These are phyloP conservation scores for Lagenidium giganteum DNA, from an alignment of 352 stramenopile species.

Conservation along the genomic window DNA sequence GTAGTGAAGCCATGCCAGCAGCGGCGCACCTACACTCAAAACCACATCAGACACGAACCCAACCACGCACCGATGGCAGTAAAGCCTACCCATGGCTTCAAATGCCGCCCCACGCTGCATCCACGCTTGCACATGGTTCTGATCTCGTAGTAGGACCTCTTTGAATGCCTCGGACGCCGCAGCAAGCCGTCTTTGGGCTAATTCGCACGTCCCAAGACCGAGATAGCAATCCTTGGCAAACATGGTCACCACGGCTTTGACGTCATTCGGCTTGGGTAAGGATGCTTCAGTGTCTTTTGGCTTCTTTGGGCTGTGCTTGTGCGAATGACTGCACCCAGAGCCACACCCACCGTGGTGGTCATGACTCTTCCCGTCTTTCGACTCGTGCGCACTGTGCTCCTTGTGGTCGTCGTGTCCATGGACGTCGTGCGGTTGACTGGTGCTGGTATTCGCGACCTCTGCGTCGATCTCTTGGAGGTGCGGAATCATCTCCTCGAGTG, in stretches of 20 bases:
- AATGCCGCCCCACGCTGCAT: constrained; percentile 45
- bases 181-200: constrained; percentile 21
- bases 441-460: not conserved
- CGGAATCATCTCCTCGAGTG: constrained; percentile 35
- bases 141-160: constrained; percentile 53
- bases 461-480: constrained; percentile 25
- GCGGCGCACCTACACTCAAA: constrained; percentile 20
- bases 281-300: not conserved
- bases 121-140: constrained; percentile 41
- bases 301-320: not conserved
- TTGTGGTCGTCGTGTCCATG: constrained; percentile 6
- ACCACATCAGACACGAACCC: not conserved
- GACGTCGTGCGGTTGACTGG: not conserved
- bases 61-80: constrained; percentile 1
- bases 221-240: constrained; percentile 66
- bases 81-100: constrained; percentile 32
- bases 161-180: constrained; percentile 60
- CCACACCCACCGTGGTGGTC: constrained; percentile 9
- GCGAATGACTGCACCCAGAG: not conserved
- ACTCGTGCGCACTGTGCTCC: not conserved
- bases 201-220: constrained; percentile 40
- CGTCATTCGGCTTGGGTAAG: constrained; percentile 40
- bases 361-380: constrained; percentile 1
- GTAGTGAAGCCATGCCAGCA: constrained; percentile 72
- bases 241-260: constrained; percentile 52